Evolutionary conservation across 805 yeast genomes (phyloP), one percentile per base, ranked within the genome.

Genomic region (Cyberlindnera saturnus): DNA sequence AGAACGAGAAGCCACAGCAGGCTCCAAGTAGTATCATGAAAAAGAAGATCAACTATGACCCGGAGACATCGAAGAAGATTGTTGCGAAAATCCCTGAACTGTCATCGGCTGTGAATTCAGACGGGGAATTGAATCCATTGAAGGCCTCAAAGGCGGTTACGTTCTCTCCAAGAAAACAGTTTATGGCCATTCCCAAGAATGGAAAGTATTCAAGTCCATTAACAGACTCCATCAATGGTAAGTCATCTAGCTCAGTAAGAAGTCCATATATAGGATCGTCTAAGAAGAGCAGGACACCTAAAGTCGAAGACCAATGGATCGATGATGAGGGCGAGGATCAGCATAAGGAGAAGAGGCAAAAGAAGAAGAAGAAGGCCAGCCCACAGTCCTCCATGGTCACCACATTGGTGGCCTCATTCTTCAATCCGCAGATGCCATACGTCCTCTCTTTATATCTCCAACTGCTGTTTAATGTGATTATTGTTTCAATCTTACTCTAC

Each of bases 381-480:
- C 8, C 3, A 17, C n/a, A 6, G 7, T 7, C 28, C 15, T 31
- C 33, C 8, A 1, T 31, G 17, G 11, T 30, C 10, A 41, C 30
- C 36, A 46, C 36, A 18, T 47, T 50, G 32, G n/a, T 55, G 7
- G 43, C 36, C 14, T 45, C 58, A 16, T 39, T 59, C 16, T 38
- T 58, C 32, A 77, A 76, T 45, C 77, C 81, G 3, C 64, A 63
- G 34, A 52, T 70, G 9, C 90, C 90, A 0, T 74, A 73, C 46
- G 70, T 79, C 10, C 55, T 81, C 15, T 76, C 82, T 19, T 55
- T 81, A 28, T 86, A 83, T 53, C 62, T 86, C 11, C 91, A 84
- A 53, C 66, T 86, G 3, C 42, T 74, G 1, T 72, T 82, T 61
- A 84, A 86, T 50, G 58, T 75, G 1, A 53, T 74, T 4, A 62